phyloP scores from a whole-genome alignment of 2,329 filamentous ascomycete genomes.

The Colletotrichum karsti region DNA sequence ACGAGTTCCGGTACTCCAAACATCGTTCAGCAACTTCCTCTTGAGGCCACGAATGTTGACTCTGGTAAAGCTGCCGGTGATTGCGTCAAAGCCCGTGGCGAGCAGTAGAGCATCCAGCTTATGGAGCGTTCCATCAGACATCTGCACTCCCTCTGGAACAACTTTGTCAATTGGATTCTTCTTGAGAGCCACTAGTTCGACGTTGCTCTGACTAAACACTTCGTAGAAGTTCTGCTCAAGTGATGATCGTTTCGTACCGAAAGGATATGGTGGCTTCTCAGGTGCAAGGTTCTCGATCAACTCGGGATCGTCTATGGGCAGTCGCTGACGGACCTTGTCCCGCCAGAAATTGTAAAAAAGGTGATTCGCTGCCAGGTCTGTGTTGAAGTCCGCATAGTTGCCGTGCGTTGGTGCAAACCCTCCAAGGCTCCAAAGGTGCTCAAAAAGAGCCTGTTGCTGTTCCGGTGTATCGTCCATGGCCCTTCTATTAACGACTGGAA shows the following conservation, averaged over 20 bases:
- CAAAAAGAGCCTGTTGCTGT: not conserved
- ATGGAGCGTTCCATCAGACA: conserved; percentile 11
- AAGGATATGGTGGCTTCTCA: not conserved
- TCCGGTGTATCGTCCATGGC: not conserved
- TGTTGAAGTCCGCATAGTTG: not conserved
- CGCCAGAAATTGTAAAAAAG: conserved; percentile 2
- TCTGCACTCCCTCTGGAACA: not conserved
- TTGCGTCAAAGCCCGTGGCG: conserved; percentile 47
- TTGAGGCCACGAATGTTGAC: conserved; percentile 46
- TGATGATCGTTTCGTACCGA: conserved; percentile 45
- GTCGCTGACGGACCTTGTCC: not conserved
- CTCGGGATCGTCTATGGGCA: not conserved
- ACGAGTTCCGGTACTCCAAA: not conserved
- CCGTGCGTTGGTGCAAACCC: not conserved
- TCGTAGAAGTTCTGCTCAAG: conserved; percentile 55
- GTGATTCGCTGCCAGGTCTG: not conserved
- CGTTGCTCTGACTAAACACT: conserved; percentile 49
- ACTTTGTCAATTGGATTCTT: conserved; percentile 6
- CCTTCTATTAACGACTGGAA: not conserved
- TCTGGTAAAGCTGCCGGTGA: conserved; percentile 48
- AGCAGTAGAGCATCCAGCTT: conserved; percentile 35
- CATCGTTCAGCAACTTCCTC: conserved; percentile 26
- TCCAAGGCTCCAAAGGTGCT: not conserved
- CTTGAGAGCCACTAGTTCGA: conserved; percentile 49
- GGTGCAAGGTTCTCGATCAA: not conserved